Base-by-base conservation (phyloP, 164 flowering plant species). In the Amborella trichopoda region DNA sequence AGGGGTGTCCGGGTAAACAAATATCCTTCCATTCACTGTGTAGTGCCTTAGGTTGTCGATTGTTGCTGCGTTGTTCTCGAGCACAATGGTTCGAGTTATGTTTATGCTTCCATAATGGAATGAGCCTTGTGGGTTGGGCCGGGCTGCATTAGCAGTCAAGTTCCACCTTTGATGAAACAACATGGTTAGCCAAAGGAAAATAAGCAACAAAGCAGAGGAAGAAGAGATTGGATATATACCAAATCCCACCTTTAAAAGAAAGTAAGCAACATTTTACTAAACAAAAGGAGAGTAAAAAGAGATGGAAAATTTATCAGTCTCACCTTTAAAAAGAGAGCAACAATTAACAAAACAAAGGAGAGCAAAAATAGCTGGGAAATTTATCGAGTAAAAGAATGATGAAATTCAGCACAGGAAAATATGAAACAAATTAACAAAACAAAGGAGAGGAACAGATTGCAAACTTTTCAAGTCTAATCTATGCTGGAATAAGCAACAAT, bases 71-170 rank as follows among this genome's bases (percentile, higher is more conserved):
- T 32, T 55, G 25, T 60, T 73, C 34, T 39, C 46, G 3, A 74
- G 52, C 12, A 52, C 24, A 6, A 68, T 24, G 30, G 71, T 68
- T 4, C 69, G 47, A 6, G 69, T 30, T 3, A 63, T 40, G 10
- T 61, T 54, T 42, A 73, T 62, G 28, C 26, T 26, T 4, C 67
- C 73, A 32, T 72, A 72, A 32, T 63, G 74, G 48, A 37, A 73
- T 0, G 75, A 74, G 2, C 75, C 75, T 48, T 70, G 78, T 0
- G 75, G 75, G 36, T 73, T 70, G 3, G 72, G 72, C 44, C 78
- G 24, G 1, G 78, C 66, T 8, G 66, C 74, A 4, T 65, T 55
- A 2, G 51, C 75, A 14, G 61, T 39, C 16, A 68, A 44, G 28
- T 73, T 56, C 62, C 55, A 54, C 54, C 78, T 65, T 63, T 1